phyloP scores from a whole-genome alignment of 441 rosid species.

The Populus hybrid region DNA sequence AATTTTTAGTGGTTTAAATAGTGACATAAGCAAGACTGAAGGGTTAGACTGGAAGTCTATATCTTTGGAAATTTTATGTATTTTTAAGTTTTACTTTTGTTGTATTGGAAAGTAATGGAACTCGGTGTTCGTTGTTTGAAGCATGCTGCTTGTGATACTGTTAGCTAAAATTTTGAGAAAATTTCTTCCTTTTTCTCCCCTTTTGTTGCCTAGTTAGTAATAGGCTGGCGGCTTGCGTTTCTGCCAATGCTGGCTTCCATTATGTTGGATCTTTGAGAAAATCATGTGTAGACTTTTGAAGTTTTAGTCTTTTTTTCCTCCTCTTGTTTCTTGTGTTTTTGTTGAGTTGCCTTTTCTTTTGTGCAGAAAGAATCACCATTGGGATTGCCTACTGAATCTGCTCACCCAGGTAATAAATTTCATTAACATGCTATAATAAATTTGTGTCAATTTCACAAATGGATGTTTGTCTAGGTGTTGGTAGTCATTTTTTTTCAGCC shows the following conservation, averaged over 20 bases:
- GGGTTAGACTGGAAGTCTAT: background rate
- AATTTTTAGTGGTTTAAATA: background rate
- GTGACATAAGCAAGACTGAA: background rate
- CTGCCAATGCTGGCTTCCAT: background rate
- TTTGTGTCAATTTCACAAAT: background rate
- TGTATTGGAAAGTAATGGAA: background rate
- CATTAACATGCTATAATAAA: slow-evolving; percentile 13
- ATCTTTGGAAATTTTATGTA: background rate
- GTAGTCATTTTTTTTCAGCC: background rate
- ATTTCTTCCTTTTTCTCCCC: background rate
- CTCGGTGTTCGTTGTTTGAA: background rate
- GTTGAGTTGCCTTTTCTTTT: background rate
- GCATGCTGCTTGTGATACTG: background rate
- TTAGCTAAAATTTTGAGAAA: background rate
- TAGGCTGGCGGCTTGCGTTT: background rate
- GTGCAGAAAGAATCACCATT: slow-evolving; percentile 85
- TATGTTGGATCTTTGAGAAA: background rate
- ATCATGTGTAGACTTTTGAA: background rate
- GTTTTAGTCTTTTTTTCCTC: background rate
- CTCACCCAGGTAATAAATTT: slow-evolving; percentile 80
- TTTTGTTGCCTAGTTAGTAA: background rate
- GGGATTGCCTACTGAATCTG: slow-evolving; percentile 78
- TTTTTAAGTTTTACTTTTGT: background rate
- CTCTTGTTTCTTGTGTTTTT: background rate
- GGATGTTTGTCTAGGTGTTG: too few species aligned